Base-by-base conservation (phyloP, 805 yeast genomes). In the Ogataea sp. region DNA sequence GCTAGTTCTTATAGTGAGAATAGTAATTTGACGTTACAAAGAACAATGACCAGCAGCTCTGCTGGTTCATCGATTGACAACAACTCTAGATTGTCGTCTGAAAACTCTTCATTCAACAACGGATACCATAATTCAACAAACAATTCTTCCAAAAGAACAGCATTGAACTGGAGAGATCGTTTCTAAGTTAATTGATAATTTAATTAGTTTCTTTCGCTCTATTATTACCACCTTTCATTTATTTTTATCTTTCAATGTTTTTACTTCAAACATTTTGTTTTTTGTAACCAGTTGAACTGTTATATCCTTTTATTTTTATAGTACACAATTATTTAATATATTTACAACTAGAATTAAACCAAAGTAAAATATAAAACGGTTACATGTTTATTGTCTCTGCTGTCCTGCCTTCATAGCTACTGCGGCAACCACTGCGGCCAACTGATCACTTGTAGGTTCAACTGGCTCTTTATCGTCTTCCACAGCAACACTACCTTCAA, bases 351-450 rank as follows among this genome's bases (percentile, higher is more conserved):
- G n/a, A n/a, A n/a, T n/a, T n/a, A n/a, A n/a, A n/a, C n/a, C n/a
- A n/a, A n/a, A n/a, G n/a, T n/a, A n/a, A n/a, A n/a, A n/a, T n/a
- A n/a, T n/a, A n/a, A n/a, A n/a, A n/a, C n/a, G n/a, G n/a, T n/a
- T n/a, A n/a, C n/a, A n/a, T n/a, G n/a, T n/a, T n/a, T n/a, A n/a
- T n/a, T n/a, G n/a, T n/a, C n/a, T n/a, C n/a, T n/a, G n/a, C n/a
- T n/a, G n/a, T n/a, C n/a, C n/a, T n/a, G n/a, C 11, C 15, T 32
- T 21, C 13, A 18, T 11, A 5, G 27, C 60, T 2, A 61, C 61
- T 2, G 57, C 62, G 2, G 56, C 58, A 4, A 62, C 62, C 17
- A 58, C 61, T 1, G 59, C 62, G 1, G 60, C 62, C 32, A 58
- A 42, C 17, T 56, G 61, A 38, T 52, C 23, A 45, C 55, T 8